Evolutionary conservation across 176 grass and related monocot genomes (phyloP), one percentile per base, ranked within the genome.

Genomic region (Eremochloa ophiuroides): DNA sequence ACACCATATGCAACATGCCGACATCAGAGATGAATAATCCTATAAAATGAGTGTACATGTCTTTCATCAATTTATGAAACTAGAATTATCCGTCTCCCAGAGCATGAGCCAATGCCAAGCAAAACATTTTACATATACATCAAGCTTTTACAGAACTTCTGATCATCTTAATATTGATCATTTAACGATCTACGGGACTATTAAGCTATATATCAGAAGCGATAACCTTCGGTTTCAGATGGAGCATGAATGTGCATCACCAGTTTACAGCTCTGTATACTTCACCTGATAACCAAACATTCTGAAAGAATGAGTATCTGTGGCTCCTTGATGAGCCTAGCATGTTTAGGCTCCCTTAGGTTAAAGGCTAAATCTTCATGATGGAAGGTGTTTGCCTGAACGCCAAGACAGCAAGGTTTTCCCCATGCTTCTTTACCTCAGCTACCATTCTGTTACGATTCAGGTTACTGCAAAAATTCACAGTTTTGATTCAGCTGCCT

Each of bases 401-500:
- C 28, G 48, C 34, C 8, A 18, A 75, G 59, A 16, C n/a, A 31
- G 55, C 47, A 46, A 10, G 8, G 22, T 62, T 74, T 82, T 81
- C 50, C 46, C 65, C 67, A 34, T 53, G 27, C 47, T 73, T 74
- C 6, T 37, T 25, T 41, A 73, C 61, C 70, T 51, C 29, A 64
- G 13, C 30, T 28, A 10, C 34, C 27, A 71, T 51, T 75, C 29
- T 40, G n/a, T 29, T 38, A 60, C 15, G 6, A 55, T 35, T 35
- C 34, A 35, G 34, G 34, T 22, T 79, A 81, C 53, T 69, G 58
- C 16, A 69, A 69, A 37, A 63, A 17, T 27, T 84, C 71, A 91
- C 10, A 68, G 3, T 85, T 82, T 82, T 66, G 86, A 73, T 66
- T 87, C 72, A 64, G 60, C 65, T 79, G 66, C 29, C 68, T 70